Conservation (phyloP, 305 asterid species). For the Solanum hybrid region DNA sequence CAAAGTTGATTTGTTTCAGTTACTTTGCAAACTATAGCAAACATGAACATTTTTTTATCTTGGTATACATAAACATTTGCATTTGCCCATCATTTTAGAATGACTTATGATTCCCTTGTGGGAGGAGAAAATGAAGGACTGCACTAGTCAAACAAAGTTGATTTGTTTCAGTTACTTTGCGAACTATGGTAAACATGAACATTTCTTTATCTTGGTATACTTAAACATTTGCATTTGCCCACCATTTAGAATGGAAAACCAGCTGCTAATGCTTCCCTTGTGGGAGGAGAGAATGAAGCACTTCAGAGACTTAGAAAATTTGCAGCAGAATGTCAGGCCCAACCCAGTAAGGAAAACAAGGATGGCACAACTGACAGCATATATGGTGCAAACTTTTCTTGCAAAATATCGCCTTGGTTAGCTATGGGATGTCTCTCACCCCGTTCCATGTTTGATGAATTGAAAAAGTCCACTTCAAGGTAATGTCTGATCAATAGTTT, state of each 20-base stretch:
- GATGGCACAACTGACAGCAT: conserved; percentile 60
- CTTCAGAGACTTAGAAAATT: conserved; percentile 69
- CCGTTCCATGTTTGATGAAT: conserved; percentile 91
- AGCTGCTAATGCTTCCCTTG: conserved; percentile 54
- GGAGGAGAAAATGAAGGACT: conserved; percentile 96
- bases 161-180: background rate
- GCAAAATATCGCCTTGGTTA: conserved; percentile 98
- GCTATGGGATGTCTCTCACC: conserved; percentile 99
- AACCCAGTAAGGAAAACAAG: conserved; percentile 46
- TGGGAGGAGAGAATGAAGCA: conserved; percentile 96
- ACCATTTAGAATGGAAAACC: conserved; percentile 51
- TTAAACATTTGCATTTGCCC: background rate
- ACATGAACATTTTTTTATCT: background rate
- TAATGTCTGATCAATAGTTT: conserved; percentile 7
- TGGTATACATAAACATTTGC: background rate
- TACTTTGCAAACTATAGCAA: background rate
- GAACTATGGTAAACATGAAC: background rate
- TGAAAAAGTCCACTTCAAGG: conserved; percentile 77
- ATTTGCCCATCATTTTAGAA: conserved; percentile 32
- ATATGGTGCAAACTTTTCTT: conserved; percentile 93
- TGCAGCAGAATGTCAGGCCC: conserved; percentile 66
- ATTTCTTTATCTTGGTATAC: background rate
- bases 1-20: background rate
- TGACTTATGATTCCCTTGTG: conserved; percentile 55
- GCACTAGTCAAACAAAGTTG: conserved; percentile 8